Percentiles rank a stretch among this genome's conserved stretches.
Evolutionary conservation across 768 basidiomycete genomes (phyloP).

Genomic region (Termitomyces titanicus): DNA sequence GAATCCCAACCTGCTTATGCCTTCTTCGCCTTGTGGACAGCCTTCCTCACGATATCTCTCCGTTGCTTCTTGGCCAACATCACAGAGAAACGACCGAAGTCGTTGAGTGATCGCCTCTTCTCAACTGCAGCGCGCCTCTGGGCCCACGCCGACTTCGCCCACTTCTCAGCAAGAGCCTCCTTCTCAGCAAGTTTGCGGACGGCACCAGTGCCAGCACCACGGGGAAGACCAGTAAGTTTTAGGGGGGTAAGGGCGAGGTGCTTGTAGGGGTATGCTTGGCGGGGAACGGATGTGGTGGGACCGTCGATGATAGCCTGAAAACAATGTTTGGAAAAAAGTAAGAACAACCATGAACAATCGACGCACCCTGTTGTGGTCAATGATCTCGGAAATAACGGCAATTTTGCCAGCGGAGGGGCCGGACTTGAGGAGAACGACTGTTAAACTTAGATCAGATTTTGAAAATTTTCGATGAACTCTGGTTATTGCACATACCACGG

Average conservation of each 20-base stretch:
- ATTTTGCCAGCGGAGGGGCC: conserved; percentile 86
- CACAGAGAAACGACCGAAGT: conserved; percentile 90
- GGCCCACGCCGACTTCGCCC: conserved; percentile 87
- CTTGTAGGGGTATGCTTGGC: conserved; percentile 89
- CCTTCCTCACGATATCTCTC: conserved; percentile 74
- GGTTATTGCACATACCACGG: conserved; percentile 58
- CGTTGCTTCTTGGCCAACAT: conserved; percentile 88
- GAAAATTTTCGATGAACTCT: background rate
- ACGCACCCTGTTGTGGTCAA: conserved; percentile 96
- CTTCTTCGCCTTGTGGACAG: conserved; percentile 53
- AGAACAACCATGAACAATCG: conserved; percentile 1
- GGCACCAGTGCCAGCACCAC: conserved; percentile 75
- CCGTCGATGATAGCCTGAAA: conserved; percentile 92
- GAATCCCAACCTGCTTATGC: conserved; percentile 24
- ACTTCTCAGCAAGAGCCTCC: conserved; percentile 80
- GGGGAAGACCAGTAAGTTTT: conserved; percentile 79
- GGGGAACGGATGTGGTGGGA: conserved; percentile 85
- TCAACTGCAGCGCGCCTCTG: conserved; percentile 75
- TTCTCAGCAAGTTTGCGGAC: conserved; percentile 88
- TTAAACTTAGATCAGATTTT: conserved; percentile 1
- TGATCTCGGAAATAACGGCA: conserved; percentile 95
- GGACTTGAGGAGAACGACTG: conserved; percentile 90
- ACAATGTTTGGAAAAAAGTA: background rate
- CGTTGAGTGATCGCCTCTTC: conserved; percentile 73
- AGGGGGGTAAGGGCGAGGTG: conserved; percentile 90